These are phyloP conservation scores for Coffea canephora DNA, from an alignment of 257 asterid genomes.

Conservation along the genomic window DNA sequence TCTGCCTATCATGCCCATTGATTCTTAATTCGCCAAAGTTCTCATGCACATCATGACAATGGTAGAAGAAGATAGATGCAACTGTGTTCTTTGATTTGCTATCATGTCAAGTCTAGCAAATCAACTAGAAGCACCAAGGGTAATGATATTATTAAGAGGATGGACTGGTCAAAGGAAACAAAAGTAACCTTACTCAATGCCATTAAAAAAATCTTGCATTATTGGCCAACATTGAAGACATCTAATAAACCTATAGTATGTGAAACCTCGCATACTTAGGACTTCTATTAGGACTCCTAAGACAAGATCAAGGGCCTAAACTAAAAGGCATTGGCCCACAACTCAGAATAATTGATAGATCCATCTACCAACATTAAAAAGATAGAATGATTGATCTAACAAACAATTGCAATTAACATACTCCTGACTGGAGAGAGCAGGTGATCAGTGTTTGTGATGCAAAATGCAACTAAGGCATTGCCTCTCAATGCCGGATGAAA, in stretches of 20 bases:
- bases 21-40: background rate
- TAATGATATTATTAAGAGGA: background rate
- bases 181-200: background rate
- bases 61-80: background rate
- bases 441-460: background rate
- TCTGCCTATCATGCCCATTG: background rate
- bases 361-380: background rate
- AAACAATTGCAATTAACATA: background rate
- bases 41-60: background rate
- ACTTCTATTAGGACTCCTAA: background rate
- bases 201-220: background rate
- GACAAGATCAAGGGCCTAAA: background rate
- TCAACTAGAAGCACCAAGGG: background rate
- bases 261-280: background rate
- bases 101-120: background rate
- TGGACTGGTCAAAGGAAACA: conserved; percentile 3
- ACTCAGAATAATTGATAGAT: background rate
- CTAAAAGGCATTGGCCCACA: conserved; percentile 1
- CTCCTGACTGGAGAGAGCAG: background rate
- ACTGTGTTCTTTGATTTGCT: background rate
- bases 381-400: conserved; percentile 1
- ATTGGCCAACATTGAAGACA: background rate
- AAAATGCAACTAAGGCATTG: background rate
- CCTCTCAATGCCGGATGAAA: background rate
- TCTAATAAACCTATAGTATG: background rate